Base-by-base conservation (phyloP, 257 asterid species). In the Haberlea rhodopensis region DNA sequence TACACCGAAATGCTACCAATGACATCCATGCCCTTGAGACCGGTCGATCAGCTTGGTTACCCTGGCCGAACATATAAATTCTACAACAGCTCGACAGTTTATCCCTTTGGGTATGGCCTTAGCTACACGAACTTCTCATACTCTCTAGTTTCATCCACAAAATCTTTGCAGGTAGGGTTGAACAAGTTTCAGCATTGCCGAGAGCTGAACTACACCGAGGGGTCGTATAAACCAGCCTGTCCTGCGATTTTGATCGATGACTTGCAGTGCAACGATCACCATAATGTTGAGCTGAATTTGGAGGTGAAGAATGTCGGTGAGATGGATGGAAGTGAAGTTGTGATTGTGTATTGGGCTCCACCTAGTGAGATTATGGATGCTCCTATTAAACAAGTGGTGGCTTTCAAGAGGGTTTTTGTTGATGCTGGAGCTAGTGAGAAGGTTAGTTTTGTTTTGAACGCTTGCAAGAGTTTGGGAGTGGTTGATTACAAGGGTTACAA, bases 51-150 rank as follows among this genome's bases (percentile, higher is more conserved):
- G 10, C 32, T 65, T 1, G 76, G 76, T 0, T 83, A 75, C 66
- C 88, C 88, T 0, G 90, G 90, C 0, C 53, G 90, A 32, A 81
- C 87, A 3, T 81, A 78, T 73, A 64, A 66, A 34, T 84, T 84
- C 72, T 79, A 29, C 77, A 74, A 73, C 2, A 87, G 87, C 5
- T 18, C 76, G 0, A 67, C 58, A 0, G 76, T 84, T 0, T 84
- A 71, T 23, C 76, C 78, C 3, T 84, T 84, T 6, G 85, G 90
- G 1, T 52, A 71, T 13, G 90, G 89, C 0, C 69, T 83, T 4
- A 78, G 84, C 63, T 83, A 83, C 71, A 75, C 86, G 2, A 76
- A 34, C 1, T 76, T 71, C 63, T 32, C 55, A 3, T 72, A 75
- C 75, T 40, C 18, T 3, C 32, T 73, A 2, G 13, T 15, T 0